These are phyloP conservation scores for Fusarium sp. DNA, from an alignment of 2,329 filamentous ascomycete genomes.

Conservation along the genomic window DNA sequence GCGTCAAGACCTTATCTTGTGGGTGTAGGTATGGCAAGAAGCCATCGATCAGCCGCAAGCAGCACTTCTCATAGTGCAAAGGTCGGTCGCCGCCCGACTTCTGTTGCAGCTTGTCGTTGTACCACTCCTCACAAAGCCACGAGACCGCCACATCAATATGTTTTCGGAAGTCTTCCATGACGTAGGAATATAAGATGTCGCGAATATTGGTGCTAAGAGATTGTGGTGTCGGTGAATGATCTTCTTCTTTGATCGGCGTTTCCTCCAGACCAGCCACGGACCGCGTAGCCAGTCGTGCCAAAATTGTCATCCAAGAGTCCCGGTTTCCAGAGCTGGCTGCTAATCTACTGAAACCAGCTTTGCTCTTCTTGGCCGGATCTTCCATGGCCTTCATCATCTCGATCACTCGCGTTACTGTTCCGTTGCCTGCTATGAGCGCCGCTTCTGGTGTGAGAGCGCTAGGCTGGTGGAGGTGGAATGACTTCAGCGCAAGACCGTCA, in stretches of 20 bases:
- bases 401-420: constrained; percentile 83
- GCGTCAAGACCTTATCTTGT: constrained; percentile 89
- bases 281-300: constrained; percentile 88
- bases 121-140: constrained; percentile 99
- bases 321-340: constrained; percentile 88
- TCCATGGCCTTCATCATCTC: constrained; percentile 82
- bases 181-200: constrained; percentile 85
- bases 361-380: constrained; percentile 74
- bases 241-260: constrained; percentile 70
- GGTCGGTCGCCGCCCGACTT: constrained; percentile 64
- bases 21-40: constrained; percentile 93
- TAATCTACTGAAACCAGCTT: constrained; percentile 84
- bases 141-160: constrained; percentile 92
- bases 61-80: constrained; percentile 84
- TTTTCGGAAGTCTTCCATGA: constrained; percentile 91
- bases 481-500: constrained; percentile 74
- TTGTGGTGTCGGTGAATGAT: constrained; percentile 55
- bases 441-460: constrained; percentile 80
- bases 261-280: constrained; percentile 80
- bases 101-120: constrained; percentile 78
- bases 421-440: constrained; percentile 80
- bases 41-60: constrained; percentile 85
- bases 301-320: constrained; percentile 91
- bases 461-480: constrained; percentile 85
- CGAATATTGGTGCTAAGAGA: constrained; percentile 80